These are phyloP conservation scores for Acorus calamus DNA, from an alignment of 106 monocot genomes.

Conservation along the genomic window DNA sequence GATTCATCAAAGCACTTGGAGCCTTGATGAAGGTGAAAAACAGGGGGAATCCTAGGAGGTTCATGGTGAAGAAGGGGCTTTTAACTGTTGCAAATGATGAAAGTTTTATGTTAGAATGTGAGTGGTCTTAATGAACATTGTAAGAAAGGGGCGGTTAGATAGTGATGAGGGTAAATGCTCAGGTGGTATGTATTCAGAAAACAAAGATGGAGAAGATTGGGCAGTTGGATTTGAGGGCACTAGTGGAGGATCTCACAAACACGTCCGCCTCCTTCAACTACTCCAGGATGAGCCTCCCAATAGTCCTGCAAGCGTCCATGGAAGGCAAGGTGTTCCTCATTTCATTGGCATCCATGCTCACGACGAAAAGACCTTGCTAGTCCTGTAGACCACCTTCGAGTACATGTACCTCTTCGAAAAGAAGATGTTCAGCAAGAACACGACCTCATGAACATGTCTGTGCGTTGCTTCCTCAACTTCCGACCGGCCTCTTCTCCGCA, in stretches of 20 bases:
- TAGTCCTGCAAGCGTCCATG: constrained; percentile 44
- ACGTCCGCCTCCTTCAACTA: constrained; percentile 49
- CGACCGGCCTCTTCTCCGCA: constrained; percentile 32
- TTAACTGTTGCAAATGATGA: no score
- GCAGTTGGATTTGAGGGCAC: no score
- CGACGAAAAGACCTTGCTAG: constrained; percentile 55
- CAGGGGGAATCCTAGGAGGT: no score
- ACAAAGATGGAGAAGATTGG: no score
- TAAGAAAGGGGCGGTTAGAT: no score
- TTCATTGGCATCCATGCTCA: constrained; percentile 52
- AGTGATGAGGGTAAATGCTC: no score
- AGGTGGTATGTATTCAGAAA: no score
- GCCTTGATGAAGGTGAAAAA: no score
- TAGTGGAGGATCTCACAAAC: constrained; percentile 29
- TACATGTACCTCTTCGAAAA: constrained; percentile 57
- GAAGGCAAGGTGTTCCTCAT: constrained; percentile 47
- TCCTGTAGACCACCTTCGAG: constrained; percentile 49
- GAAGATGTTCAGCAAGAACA: constrained; percentile 56
- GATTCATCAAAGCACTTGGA: no score
- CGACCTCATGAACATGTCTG: constrained; percentile 56
- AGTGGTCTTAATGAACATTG: no score
- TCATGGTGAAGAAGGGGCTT: no score
- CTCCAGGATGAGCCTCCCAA: constrained; percentile 43
- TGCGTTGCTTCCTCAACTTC: constrained; percentile 54
- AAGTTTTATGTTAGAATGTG: no score